A percentile compares a stretch with the other conserved stretches of the same genome.
These are phyloP conservation scores for Penicillium capsulatum DNA, from an alignment of 2,329 filamentous ascomycete species.

Conservation along the genomic window DNA sequence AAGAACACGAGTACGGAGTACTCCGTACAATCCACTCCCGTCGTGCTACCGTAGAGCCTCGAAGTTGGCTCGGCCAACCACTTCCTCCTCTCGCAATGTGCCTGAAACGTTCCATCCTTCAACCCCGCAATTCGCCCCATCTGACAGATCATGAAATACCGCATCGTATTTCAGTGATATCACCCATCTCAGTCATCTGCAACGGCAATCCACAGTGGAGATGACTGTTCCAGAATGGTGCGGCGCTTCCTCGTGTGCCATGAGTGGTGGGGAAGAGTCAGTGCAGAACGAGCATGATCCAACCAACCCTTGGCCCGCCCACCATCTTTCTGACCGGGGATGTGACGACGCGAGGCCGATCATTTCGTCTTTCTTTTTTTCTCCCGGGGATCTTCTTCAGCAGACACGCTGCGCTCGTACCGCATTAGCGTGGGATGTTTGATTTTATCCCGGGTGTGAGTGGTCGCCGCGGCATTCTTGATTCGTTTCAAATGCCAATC, in stretches of 20 bases:
- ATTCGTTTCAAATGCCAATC: neutral
- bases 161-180: constrained; percentile 6
- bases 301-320: constrained; percentile 11
- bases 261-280: constrained; percentile 11
- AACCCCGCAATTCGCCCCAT: constrained; percentile 8
- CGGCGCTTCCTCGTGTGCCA: constrained; percentile 9
- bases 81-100: too few species aligned
- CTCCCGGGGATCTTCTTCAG: constrained; percentile 6
- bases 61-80: neutral
- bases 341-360: constrained; percentile 20
- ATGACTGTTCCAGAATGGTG: constrained; percentile 13
- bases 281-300: constrained; percentile 1
- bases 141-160: constrained; percentile 15
- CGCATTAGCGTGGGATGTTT: too few species aligned
- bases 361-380: constrained; percentile 5
- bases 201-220: constrained; percentile 11
- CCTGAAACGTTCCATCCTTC: neutral
- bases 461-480: too few species aligned
- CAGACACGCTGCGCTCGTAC: neutral
- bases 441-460: too few species aligned
- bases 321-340: constrained; percentile 8
- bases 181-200: constrained; percentile 17
- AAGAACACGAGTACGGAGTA: too few species aligned
- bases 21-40: too few species aligned
- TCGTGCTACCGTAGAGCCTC: too few species aligned